Percentiles rank a stretch among this genome's conserved stretches.
Conservation (phyloP, 176 grass and related monocot species). For the Microstegium vimineum region DNA sequence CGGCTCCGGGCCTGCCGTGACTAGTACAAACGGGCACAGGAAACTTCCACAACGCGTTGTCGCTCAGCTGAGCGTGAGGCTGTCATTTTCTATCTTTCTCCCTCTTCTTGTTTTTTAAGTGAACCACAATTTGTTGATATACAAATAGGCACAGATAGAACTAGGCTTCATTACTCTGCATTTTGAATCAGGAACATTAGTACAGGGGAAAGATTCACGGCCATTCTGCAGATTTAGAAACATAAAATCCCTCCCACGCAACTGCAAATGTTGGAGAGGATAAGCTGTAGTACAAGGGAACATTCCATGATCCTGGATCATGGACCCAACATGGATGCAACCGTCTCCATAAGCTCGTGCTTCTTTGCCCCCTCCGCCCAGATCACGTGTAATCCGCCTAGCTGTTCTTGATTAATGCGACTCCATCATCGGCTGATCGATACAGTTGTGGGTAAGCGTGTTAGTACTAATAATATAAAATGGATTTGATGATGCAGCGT, state of each 20-base stretch:
- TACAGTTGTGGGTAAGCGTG: neutral
- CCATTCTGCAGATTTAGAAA: no score
- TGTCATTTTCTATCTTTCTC: neutral
- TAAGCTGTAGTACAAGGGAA: neutral
- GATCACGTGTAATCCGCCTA: neutral
- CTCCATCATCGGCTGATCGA: neutral
- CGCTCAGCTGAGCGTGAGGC: neutral
- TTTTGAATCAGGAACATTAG: neutral
- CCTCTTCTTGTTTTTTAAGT: neutral
- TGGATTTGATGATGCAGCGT: slow-evolving; percentile 8
- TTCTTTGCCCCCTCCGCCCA: neutral
- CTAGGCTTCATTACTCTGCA: neutral
- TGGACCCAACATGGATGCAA: neutral
- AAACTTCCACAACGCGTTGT: slow-evolving; percentile 21
- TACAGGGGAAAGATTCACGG: neutral
- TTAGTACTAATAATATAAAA: neutral
- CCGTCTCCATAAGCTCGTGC: neutral
- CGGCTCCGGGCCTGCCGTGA: neutral
- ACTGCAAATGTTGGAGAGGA: neutral
- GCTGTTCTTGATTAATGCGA: slow-evolving; percentile 24
- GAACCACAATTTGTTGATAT: neutral
- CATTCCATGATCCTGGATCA: slow-evolving; percentile 12
- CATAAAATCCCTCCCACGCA: no score
- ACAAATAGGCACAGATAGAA: neutral
- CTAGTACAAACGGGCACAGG: neutral